Evolutionary conservation across 257 asterid genomes (phyloP), one percentile per base, ranked within the genome.

Genomic region (Hygrophila difformis): DNA sequence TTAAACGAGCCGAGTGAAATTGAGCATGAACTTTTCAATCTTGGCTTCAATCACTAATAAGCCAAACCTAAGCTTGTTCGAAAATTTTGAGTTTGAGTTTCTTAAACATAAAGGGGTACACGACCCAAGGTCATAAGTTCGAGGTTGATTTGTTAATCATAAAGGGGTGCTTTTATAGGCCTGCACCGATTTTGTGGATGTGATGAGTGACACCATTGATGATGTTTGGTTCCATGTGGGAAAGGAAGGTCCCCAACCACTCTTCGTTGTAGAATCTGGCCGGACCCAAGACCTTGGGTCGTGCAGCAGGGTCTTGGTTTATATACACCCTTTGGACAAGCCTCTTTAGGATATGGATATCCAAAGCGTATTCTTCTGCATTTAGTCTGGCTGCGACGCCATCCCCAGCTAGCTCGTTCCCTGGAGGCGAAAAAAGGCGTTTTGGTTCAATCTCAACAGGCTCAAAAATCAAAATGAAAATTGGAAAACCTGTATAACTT

Each of bases 151-250:
- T n/a, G n/a, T n/a, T n/a, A n/a, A n/a, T n/a, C n/a, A n/a, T n/a
- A n/a, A n/a, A n/a, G n/a, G 18, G 21, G 4, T 5, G 21, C 5
- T 3, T 18, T 5, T 18, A 18, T n/a, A 14, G 18, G 78, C 96
- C 94, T 69, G 87, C 61, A 21, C 96, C 96, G 44, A 87, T 89
- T 31, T 79, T 87, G 77, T 87, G 82, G 39, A 74, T 71, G 55
- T 87, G 94, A 71, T 87, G 93, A 1, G 93, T 79, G 11, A 87
- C 51, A 15, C 84, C 96, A 61, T 82, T 77, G 1, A 87, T 71
- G 0, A 79, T 72, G 12, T 71, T 55, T 8, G 93, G 84, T 1
- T 89, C 85, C 0, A 82, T 57, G 1, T 64, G 18, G 34, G 51
- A 63, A 18, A 87, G 87, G 37, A 75, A 83, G 3, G 29, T 31